A percentile compares a stretch with the other conserved stretches of the same genome.
Evolutionary conservation across 169 alveolate genomes (phyloP).

Genomic region (Cystoisospora suis): DNA sequence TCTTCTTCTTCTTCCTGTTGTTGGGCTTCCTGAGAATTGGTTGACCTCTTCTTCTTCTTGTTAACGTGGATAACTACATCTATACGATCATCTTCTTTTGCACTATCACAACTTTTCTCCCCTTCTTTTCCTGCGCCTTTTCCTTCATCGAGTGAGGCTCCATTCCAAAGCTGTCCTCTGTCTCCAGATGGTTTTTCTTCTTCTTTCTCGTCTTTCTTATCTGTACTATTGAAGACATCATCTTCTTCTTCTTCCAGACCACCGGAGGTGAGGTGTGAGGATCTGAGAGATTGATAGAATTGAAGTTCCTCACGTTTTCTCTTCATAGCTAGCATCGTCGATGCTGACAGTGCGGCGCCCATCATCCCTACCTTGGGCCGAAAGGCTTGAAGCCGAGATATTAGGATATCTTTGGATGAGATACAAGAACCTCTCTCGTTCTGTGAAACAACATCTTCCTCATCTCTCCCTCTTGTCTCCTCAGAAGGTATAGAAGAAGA

Average conservation of each 20-base stretch:
- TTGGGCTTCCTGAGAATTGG: background rate
- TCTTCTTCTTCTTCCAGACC: background rate
- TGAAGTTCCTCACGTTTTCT: too few species aligned
- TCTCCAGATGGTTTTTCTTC: background rate
- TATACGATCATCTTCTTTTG: too few species aligned
- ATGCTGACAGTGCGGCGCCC: conserved; percentile 28
- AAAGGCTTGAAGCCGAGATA: background rate
- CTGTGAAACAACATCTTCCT: too few species aligned
- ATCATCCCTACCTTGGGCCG: conserved; percentile 33
- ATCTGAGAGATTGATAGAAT: too few species aligned
- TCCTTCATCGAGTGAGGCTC: background rate
- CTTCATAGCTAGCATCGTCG: conserved; percentile 12
- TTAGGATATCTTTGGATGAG: too few species aligned
- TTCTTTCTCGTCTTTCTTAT: background rate
- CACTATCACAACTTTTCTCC: too few species aligned
- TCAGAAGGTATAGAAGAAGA: too few species aligned
- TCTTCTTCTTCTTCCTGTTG: background rate
- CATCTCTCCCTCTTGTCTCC: too few species aligned
- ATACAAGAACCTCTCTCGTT: too few species aligned
- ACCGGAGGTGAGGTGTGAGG: too few species aligned
- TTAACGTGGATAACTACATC: conserved; percentile 1
- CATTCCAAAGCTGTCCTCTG: background rate
- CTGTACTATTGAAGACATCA: background rate
- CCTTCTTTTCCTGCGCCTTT: background rate
- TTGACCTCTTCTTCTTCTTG: conserved; percentile 7